phyloP scores from a whole-genome alignment of 2,329 filamentous ascomycete genomes.

The Fusarium concolor region DNA sequence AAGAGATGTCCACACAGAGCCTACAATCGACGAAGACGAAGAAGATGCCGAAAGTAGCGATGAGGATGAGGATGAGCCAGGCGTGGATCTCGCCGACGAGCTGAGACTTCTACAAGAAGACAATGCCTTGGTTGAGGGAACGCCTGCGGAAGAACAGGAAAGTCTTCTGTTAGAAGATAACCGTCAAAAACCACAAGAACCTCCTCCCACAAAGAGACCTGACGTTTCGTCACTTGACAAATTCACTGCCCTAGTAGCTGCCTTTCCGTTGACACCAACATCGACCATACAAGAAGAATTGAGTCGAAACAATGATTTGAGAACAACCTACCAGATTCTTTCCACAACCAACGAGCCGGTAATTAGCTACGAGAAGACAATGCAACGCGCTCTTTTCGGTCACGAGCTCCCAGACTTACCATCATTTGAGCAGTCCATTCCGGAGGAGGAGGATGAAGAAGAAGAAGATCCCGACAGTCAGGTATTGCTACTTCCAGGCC shows the following conservation, averaged over 20 bases:
- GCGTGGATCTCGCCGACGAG: conserved; percentile 37
- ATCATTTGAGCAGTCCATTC: conserved; percentile 9
- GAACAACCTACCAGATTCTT: conserved; percentile 54
- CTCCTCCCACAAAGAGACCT: not conserved
- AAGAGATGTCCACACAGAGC: not conserved
- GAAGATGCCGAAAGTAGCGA: conserved; percentile 35
- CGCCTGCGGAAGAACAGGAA: conserved; percentile 5
- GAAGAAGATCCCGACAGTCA: conserved; percentile 14
- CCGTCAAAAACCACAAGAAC: not conserved
- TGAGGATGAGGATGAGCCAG: conserved; percentile 12
- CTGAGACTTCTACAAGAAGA: conserved; percentile 42
- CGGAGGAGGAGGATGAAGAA: too few relatives aligned
- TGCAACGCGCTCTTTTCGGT: conserved; percentile 35
- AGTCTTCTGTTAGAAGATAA: conserved; percentile 6
- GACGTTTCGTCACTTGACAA: conserved; percentile 48
- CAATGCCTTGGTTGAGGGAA: conserved; percentile 24
- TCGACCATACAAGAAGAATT: conserved; percentile 53
- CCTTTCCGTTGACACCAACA: conserved; percentile 57
- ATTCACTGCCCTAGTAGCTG: conserved; percentile 52
- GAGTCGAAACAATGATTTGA: conserved; percentile 51
- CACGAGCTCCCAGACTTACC: not conserved
- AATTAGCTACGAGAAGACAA: conserved; percentile 50
- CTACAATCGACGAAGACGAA: conserved; percentile 28
- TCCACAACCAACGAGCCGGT: conserved; percentile 48
- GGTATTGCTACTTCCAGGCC: conserved; percentile 19